Percentiles rank a stretch among this genome's conserved stretches.
phyloP scores from a whole-genome alignment of 257 asterid species.

The Lavandula angustifolia region DNA sequence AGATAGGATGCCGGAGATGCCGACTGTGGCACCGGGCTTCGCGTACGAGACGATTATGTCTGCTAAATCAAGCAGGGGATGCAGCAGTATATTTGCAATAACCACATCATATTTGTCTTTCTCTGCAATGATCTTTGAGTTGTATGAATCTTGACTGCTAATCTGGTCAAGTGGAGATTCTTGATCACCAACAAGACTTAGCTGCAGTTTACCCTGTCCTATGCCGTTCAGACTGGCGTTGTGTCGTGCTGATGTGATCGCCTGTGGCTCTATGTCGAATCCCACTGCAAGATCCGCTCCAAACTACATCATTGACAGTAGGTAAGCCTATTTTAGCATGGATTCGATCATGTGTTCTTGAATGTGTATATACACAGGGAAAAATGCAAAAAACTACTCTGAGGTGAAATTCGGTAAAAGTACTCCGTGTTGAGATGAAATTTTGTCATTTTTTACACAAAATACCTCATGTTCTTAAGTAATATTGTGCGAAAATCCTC shows the following conservation, averaged over 20 bases:
- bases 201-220: constrained; percentile 50
- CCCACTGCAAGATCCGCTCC: constrained; percentile 84
- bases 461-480: too few relatives aligned
- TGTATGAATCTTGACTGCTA: constrained; percentile 31
- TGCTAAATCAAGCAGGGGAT: constrained; percentile 78
- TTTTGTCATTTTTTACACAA: too few relatives aligned
- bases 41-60: constrained; percentile 70
- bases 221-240: constrained; percentile 73
- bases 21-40: constrained; percentile 73
- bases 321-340: neutral
- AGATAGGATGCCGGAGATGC: constrained; percentile 80
- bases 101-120: constrained; percentile 67
- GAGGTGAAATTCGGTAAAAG: too few relatives aligned
- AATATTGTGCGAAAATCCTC: too few relatives aligned
- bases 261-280: constrained; percentile 82
- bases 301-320: constrained; percentile 49
- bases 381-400: too few relatives aligned
- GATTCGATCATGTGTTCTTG: neutral
- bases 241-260: constrained; percentile 70
- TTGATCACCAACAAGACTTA: constrained; percentile 50
- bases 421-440: too few relatives aligned
- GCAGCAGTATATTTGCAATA: constrained; percentile 72
- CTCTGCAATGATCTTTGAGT: constrained; percentile 39
- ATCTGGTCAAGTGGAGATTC: constrained; percentile 26
- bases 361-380: neutral